Conservation (phyloP, 2,329 filamentous ascomycete genomes). For the Monosporascus cannonballus region DNA sequence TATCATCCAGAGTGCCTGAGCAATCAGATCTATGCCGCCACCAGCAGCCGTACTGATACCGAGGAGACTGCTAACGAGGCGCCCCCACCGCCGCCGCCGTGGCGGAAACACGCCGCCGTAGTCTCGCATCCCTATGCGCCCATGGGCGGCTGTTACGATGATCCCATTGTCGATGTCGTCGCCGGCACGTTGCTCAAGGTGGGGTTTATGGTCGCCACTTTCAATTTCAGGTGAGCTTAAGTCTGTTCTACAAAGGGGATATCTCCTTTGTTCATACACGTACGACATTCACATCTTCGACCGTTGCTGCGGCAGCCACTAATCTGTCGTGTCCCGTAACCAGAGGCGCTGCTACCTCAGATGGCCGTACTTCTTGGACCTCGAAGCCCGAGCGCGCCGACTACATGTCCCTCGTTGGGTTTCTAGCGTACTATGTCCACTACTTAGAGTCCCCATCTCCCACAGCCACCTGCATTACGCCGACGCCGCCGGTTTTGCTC, state of each 20-base stretch:
- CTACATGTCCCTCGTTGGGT: conserved; percentile 76
- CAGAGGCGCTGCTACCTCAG: conserved; percentile 71
- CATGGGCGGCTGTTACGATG: conserved; percentile 79
- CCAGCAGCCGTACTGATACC: conserved; percentile 1
- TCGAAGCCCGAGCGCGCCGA: conserved; percentile 74
- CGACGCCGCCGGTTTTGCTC: conserved; percentile 38
- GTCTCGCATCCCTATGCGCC: conserved; percentile 89
- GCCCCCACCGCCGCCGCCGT: conserved; percentile 38
- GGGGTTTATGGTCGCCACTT: conserved; percentile 75
- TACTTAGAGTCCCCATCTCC: conserved; percentile 38
- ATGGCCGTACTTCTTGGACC: conserved; percentile 81
- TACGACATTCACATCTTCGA: not conserved
- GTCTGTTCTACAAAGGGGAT: too few relatives aligned
- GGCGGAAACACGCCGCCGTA: conserved; percentile 43
- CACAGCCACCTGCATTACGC: not conserved
- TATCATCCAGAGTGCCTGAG: conserved; percentile 59
- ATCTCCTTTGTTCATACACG: too few relatives aligned
- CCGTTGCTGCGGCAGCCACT: not conserved
- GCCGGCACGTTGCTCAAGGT: conserved; percentile 58
- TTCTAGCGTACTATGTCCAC: conserved; percentile 69
- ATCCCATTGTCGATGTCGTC: conserved; percentile 66
- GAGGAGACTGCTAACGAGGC: conserved; percentile 3
- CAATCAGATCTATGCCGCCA: conserved; percentile 15
- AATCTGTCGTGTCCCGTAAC: conserved; percentile 10
- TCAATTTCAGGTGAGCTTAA: conserved; percentile 70